Evolutionary conservation across 768 basidiomycete genomes (phyloP).

Genomic region (Sistotremastrum niveocremeum): DNA sequence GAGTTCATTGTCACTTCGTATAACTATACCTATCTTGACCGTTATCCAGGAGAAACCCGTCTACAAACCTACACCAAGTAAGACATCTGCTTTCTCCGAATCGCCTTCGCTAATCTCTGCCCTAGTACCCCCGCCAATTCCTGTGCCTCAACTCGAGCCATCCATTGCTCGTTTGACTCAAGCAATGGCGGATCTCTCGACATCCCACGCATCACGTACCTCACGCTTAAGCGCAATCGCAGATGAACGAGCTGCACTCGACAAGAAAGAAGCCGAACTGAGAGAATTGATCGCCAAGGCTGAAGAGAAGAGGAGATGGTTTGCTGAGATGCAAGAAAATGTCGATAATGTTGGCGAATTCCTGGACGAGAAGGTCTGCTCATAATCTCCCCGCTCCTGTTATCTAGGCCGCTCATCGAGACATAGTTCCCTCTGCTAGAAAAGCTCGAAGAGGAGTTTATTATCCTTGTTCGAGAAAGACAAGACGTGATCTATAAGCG

Average conservation of each 20-base stretch:
- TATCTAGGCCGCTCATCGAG: conserved; percentile 5
- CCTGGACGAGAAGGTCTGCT: conserved; percentile 69
- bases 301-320: conserved; percentile 75
- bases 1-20: no score
- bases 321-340: conserved; percentile 64
- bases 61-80: conserved; percentile 67
- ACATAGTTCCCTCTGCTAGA: conserved; percentile 64
- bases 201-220: conserved; percentile 55
- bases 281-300: conserved; percentile 60
- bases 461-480: conserved; percentile 63
- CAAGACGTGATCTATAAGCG: conserved; percentile 52
- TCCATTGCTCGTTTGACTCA: conserved; percentile 49
- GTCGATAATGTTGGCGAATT: conserved; percentile 74
- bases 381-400: neutral
- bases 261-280: conserved; percentile 57
- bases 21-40: neutral
- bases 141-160: conserved; percentile 50
- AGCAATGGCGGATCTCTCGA: conserved; percentile 43
- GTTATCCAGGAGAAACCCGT: conserved; percentile 26
- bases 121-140: conserved; percentile 51
- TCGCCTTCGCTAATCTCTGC: neutral
- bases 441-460: conserved; percentile 59
- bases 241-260: conserved; percentile 50
- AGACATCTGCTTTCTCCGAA: conserved; percentile 8
- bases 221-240: conserved; percentile 41